These are phyloP conservation scores for Ceratocystiopsis minuta DNA, from an alignment of 2,329 filamentous ascomycete genomes.

Conservation along the genomic window DNA sequence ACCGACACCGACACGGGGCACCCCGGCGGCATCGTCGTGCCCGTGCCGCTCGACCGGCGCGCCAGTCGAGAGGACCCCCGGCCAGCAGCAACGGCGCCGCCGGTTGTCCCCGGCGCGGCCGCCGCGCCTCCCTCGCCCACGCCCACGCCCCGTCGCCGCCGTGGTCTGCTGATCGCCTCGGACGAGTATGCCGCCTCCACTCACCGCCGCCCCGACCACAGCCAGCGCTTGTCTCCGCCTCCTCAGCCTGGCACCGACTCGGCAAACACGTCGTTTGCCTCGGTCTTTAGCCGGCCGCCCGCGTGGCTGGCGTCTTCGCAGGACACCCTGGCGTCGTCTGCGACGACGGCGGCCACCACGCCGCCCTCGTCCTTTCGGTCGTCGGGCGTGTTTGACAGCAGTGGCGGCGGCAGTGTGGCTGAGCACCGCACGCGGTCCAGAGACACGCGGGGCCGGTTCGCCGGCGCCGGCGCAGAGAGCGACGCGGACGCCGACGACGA, in stretches of 20 bases:
- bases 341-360: conserved; percentile 1
- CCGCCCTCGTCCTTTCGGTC: conserved; percentile 3
- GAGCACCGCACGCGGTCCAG: no score
- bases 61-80: no score
- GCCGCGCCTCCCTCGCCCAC: not conserved
- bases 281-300: no score
- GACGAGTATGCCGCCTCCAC: conserved; percentile 1
- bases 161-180: conserved; percentile 4
- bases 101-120: no score
- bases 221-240: no score
- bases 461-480: no score
- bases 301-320: not conserved
- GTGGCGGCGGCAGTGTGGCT: no score
- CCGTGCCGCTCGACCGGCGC: not conserved
- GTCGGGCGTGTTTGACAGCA: not conserved
- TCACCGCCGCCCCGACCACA: not conserved
- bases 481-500: not conserved
- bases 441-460: no score
- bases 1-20: not conserved
- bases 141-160: not conserved
- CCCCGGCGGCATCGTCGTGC: not conserved
- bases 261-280: no score
- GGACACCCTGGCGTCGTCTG: not conserved
- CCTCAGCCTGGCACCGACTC: no score
- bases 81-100: not conserved